Evolutionary conservation across 495 filamentous ascomycete genomes (phyloP), one percentile per base, ranked within the genome.

Genomic region (Penicillium silybi): DNA sequence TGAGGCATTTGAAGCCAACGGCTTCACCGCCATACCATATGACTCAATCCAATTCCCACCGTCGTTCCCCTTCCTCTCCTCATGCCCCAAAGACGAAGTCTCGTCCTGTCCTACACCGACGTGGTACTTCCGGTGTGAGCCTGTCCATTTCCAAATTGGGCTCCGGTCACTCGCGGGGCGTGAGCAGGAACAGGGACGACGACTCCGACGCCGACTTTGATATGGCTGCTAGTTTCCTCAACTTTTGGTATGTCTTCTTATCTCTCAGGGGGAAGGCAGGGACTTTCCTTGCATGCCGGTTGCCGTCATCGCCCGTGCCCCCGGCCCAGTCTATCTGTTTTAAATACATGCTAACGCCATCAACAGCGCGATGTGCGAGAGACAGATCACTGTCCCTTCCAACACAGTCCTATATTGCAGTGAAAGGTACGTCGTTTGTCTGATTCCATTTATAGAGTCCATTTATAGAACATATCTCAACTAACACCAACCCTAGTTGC

Each of bases 331-430:
- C 16, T 15, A 43, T 43, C 41, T 20, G 10, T 10, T 38, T 51
- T 43, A 49, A 50, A 54, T 60, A 48, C 50, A 51, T 54, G 55
- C 64, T 71, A 57, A 72, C 59, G 32, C 18, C 22, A 27, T 58
- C 46, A 60, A 34, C 64, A 84, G 83, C 59, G 73, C 80, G 41
- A 79, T 80, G 63, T 89, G 85, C 66, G 80, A 84, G 54, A 81
- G 80, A 62, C 85, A 88, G 64, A 85, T 87, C 48, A 74, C 80
- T 16, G 74, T 81, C 32, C 86, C 85, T 34, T 78, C 82, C 63
- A 79, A 80, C 56, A 76, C 75, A 11, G 75, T 86, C 32, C 70
- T 81, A 25, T 81, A 81, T 57, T 81, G 78, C 65, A 79, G 76
- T 56, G 77, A 80, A 71, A 72, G 73, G 77, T 79, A 75, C 54